A percentile compares a stretch with the other conserved stretches of the same genome.
phyloP scores from a whole-genome alignment of 2,329 filamentous ascomycete genomes.

The Paecilomyces variotii region DNA sequence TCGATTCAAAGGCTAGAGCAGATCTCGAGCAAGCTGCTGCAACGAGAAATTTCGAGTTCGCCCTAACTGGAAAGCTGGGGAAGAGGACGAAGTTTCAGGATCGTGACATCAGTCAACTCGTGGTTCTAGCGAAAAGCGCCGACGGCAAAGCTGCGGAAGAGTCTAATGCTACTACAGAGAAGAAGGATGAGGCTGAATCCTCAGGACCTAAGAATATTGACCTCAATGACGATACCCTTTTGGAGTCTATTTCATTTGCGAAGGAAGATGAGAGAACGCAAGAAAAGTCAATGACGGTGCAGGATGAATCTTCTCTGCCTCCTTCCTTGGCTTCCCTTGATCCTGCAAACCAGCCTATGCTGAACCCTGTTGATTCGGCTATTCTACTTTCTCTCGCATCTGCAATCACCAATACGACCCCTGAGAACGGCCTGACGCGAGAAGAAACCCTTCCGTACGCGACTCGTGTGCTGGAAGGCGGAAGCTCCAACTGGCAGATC shows the following conservation, averaged over 20 bases:
- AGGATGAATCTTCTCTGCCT: slow-evolving; percentile 49
- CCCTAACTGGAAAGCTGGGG: slow-evolving; percentile 75
- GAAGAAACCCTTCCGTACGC: slow-evolving; percentile 92
- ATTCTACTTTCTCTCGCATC: slow-evolving; percentile 73
- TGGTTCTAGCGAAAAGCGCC: slow-evolving; percentile 77
- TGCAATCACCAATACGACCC: slow-evolving; percentile 82
- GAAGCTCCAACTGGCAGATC: slow-evolving; percentile 93
- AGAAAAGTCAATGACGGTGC: slow-evolving; percentile 28
- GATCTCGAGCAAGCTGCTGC: slow-evolving; percentile 61
- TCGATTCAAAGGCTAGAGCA: slow-evolving; percentile 65
- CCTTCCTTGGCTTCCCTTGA: slow-evolving; percentile 55
- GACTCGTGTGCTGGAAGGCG: slow-evolving; percentile 75
- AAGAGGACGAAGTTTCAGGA: slow-evolving; percentile 46
- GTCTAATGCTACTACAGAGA: slow-evolving; percentile 6
- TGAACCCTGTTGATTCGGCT: slow-evolving; percentile 78
- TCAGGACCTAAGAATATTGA: slow-evolving; percentile 60
- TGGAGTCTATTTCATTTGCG: slow-evolving; percentile 78
- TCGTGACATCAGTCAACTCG: slow-evolving; percentile 64
- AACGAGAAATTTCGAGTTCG: slow-evolving; percentile 67
- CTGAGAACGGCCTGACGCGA: slow-evolving; percentile 75
- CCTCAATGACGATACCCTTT: slow-evolving; percentile 84
- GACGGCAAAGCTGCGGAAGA: slow-evolving; percentile 20
- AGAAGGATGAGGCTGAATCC: slow-evolving; percentile 16
- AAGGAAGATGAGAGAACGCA: slow-evolving; percentile 41
- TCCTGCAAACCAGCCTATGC: slow-evolving; percentile 71